Evolutionary conservation across 768 basidiomycete genomes (phyloP).

Genomic region (Tylopilus vinaceipallidus): DNA sequence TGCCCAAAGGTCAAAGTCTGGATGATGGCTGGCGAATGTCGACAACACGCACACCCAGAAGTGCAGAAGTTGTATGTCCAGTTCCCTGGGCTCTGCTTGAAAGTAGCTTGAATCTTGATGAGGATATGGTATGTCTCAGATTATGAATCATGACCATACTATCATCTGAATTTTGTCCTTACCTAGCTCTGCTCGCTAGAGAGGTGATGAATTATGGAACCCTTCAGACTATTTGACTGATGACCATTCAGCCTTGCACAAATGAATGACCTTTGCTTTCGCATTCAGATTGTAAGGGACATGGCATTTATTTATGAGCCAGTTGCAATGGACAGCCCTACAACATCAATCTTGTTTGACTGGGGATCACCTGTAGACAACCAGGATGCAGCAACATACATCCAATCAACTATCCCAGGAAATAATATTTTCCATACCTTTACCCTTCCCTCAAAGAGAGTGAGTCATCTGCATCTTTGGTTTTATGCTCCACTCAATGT

Average conservation of each 20-base stretch:
- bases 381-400: conserved; percentile 32
- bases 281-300: conserved; percentile 37
- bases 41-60: conserved; percentile 37
- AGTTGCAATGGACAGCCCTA: conserved; percentile 47
- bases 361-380: conserved; percentile 45
- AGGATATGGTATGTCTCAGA: conserved; percentile 40
- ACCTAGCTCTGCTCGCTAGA: conserved; percentile 29
- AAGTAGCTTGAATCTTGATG: conserved; percentile 33
- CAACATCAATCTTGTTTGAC: conserved; percentile 47
- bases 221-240: background rate
- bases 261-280: conserved; percentile 41
- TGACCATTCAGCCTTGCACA: conserved; percentile 30
- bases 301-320: conserved; percentile 57
- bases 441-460: conserved; percentile 45
- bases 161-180: background rate
- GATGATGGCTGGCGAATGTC: conserved; percentile 41
- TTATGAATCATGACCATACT: background rate
- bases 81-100: conserved; percentile 28
- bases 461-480: conserved; percentile 18
- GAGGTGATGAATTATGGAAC: conserved; percentile 15
- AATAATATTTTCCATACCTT: conserved; percentile 48
- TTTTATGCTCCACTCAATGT: background rate
- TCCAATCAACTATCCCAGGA: conserved; percentile 22
- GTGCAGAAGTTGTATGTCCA: conserved; percentile 32
- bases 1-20: conserved; percentile 5